A percentile compares a stretch with the other conserved stretches of the same genome.
Evolutionary conservation across 1,139 yeast species (phyloP).

Genomic region (Debaryomyces coudertii): DNA sequence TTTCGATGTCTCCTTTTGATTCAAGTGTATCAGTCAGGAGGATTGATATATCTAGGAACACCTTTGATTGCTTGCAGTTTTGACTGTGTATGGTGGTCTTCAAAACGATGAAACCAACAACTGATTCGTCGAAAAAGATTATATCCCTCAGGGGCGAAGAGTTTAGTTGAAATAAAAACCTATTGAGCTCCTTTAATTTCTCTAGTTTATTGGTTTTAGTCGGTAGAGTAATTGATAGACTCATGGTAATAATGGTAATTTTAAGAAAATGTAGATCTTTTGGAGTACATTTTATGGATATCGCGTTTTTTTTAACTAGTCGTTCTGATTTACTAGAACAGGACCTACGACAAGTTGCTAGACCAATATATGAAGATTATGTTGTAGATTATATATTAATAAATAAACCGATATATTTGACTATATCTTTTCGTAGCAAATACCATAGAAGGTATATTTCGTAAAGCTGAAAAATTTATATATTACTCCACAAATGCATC

Average conservation of each 20-base stretch:
- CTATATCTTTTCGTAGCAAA: conserved; percentile 1
- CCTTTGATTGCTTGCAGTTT: conserved; percentile 15
- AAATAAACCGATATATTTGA: neutral
- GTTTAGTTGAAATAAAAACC: conserved; percentile 9
- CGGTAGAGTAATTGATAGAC: conserved; percentile 14
- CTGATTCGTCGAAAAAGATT: conserved; percentile 42
- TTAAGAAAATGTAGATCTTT: neutral
- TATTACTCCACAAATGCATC: conserved; percentile 34
- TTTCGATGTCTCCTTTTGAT: conserved; percentile 9
- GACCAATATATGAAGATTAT: too few relatives aligned
- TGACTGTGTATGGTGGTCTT: conserved; percentile 16
- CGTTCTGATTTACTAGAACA: too few relatives aligned
- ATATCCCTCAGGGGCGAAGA: conserved; percentile 11
- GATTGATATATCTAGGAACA: conserved; percentile 32
- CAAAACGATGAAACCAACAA: conserved; percentile 37
- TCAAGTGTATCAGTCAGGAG: conserved; percentile 30
- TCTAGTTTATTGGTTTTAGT: conserved; percentile 7
- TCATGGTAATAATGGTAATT: conserved; percentile 11
- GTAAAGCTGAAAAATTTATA: conserved; percentile 13
- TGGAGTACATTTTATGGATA: neutral
- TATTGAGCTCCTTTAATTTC: conserved; percentile 7
- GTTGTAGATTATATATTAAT: neutral
- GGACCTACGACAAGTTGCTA: too few relatives aligned
- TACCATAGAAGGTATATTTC: conserved; percentile 6
- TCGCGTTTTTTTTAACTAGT: neutral